Percentiles rank a stretch among this genome's conserved stretches.
Evolutionary conservation across 139 green algal genomes (phyloP).

Genomic region (Edaphochlamys debaryana): DNA sequence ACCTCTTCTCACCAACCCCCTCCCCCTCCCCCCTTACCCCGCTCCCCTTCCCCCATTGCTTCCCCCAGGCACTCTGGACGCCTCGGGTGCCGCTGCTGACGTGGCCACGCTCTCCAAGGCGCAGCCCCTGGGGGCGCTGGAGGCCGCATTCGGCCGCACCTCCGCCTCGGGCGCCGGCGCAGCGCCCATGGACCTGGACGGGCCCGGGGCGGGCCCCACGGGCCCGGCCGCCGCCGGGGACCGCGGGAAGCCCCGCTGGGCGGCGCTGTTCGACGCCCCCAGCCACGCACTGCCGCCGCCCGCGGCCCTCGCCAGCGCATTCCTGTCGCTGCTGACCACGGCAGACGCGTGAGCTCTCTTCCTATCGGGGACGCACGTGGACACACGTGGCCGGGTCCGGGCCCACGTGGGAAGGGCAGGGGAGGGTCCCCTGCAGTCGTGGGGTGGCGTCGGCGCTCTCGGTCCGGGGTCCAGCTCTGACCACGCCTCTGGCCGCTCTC

Average conservation of each 20-base stretch:
- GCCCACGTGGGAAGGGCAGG: no score
- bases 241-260: constrained; percentile 25
- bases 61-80: background rate
- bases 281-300: constrained; percentile 75
- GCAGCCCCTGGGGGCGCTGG: constrained; percentile 32
- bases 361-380: no score
- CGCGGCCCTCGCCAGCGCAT: constrained; percentile 51
- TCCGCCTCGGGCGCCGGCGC: background rate
- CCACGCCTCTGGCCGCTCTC: no score
- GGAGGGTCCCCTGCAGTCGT: no score
- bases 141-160: constrained; percentile 53
- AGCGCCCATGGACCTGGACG: constrained; percentile 29
- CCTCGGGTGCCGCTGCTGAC: no score
- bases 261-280: constrained; percentile 74
- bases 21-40: no score
- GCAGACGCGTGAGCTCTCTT: constrained; percentile 21
- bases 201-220: background rate
- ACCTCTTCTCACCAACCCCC: no score
- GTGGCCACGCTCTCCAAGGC: background rate
- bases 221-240: background rate
- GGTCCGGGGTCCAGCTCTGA: no score
- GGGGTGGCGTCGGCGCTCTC: no score
- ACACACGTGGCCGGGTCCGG: no score
- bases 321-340: constrained; percentile 63
- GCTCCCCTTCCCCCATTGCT: no score